phyloP scores from a whole-genome alignment of 2,329 filamentous ascomycete species.

The Calycina herbarum region DNA sequence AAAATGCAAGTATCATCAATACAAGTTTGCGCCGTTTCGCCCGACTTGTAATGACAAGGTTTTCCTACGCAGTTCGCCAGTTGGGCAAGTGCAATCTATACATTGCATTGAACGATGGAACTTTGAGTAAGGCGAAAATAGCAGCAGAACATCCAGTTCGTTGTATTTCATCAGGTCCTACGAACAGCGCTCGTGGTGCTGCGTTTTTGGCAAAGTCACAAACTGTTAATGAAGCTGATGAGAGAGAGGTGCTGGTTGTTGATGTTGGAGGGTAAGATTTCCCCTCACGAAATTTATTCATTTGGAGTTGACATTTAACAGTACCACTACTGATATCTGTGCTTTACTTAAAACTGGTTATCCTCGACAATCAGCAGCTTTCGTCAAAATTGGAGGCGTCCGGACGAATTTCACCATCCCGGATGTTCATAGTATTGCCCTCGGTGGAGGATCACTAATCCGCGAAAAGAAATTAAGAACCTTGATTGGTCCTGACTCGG shows the following conservation, averaged over 20 bases:
- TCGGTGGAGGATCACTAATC: slow-evolving; percentile 55
- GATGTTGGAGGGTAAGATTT: slow-evolving; percentile 52
- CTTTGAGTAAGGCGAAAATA: slow-evolving; percentile 51
- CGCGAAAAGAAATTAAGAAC: slow-evolving; percentile 20
- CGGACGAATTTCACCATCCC: slow-evolving; percentile 60
- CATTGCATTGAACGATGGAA: slow-evolving; percentile 64
- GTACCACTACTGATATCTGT: slow-evolving; percentile 62
- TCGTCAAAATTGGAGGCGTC: slow-evolving; percentile 58
- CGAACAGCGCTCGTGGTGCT: slow-evolving; percentile 62
- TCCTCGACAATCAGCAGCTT: slow-evolving; percentile 58
- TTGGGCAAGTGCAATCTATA: slow-evolving; percentile 47
- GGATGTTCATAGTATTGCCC: slow-evolving; percentile 54
- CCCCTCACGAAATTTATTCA: not conserved
- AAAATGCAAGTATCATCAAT: slow-evolving; percentile 64
- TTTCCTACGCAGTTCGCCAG: slow-evolving; percentile 50
- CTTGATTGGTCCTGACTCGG: slow-evolving; percentile 53
- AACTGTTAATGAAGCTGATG: slow-evolving; percentile 20
- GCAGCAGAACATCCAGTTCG: slow-evolving; percentile 57
- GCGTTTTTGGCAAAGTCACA: slow-evolving; percentile 50
- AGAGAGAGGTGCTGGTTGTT: slow-evolving; percentile 42
- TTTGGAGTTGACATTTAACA: slow-evolving; percentile 20
- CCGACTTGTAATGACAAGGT: slow-evolving; percentile 53
- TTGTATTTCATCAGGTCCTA: slow-evolving; percentile 61
- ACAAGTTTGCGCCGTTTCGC: slow-evolving; percentile 60
- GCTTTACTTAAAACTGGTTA: slow-evolving; percentile 58